Conservation (phyloP, 495 filamentous ascomycete species). For the Penicillium subrubescens region DNA sequence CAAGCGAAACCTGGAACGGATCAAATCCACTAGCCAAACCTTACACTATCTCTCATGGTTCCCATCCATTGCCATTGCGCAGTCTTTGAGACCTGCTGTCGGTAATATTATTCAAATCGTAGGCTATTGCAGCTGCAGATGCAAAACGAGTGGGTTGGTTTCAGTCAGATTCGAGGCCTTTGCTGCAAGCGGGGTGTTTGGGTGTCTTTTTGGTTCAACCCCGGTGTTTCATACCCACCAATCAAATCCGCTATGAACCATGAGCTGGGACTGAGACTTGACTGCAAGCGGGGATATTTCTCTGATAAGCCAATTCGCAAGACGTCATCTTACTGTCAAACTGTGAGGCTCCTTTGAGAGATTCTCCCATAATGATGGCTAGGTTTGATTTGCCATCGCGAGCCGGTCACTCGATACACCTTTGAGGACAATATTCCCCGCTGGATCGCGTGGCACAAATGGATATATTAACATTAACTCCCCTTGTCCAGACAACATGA, state of each 20-base stretch:
- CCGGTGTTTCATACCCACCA: not conserved
- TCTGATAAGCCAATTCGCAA: not conserved
- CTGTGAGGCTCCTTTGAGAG: not conserved
- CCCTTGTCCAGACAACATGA: not conserved
- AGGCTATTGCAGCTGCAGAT: not conserved
- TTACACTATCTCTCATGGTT: not conserved
- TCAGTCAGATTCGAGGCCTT: not conserved
- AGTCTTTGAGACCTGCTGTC: not conserved
- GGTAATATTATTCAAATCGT: not conserved
- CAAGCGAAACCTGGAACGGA: not conserved
- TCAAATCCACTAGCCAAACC: not conserved
- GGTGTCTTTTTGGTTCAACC: not conserved
- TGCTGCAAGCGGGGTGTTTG: not conserved
- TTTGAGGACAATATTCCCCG: not conserved
- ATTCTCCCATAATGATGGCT: not conserved
- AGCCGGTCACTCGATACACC: not conserved
- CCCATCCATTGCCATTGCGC: not conserved
- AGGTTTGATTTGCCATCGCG: not conserved
- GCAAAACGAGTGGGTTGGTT: not conserved
- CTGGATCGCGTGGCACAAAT: not conserved
- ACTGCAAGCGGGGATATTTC: not conserved
- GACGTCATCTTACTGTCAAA: not conserved
- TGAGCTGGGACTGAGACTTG: not conserved
- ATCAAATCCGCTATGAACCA: not conserved
- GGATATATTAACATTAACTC: not conserved